Conservation (phyloP, 495 filamentous ascomycete species). For the Annulohypoxylon moriforme region DNA sequence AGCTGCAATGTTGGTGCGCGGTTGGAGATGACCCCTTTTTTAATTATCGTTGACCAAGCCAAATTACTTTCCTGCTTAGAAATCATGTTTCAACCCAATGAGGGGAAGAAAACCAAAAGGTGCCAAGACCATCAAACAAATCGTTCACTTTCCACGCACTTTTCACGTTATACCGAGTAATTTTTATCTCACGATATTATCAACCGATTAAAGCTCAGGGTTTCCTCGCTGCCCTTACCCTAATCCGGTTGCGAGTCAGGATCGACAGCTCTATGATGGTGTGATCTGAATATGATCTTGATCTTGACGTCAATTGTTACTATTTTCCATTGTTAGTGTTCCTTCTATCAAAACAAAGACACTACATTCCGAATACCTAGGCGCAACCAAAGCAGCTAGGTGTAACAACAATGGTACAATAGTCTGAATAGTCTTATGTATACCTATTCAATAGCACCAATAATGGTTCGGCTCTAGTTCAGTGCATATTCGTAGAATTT, state of each 20-base stretch:
- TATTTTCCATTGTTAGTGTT: neutral
- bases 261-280: conserved; percentile 39
- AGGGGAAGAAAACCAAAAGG: conserved; percentile 1
- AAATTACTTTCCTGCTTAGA: conserved; percentile 36
- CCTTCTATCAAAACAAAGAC: neutral
- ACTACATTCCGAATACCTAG: neutral
- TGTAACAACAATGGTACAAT: too few relatives aligned
- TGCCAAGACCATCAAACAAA: conserved; percentile 21
- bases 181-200: conserved; percentile 35
- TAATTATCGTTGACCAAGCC: conserved; percentile 23
- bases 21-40: conserved; percentile 6
- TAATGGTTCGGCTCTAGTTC: neutral
- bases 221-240: neutral
- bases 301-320: conserved; percentile 34
- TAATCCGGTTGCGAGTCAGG: conserved; percentile 31
- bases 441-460: conserved; percentile 2
- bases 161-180: neutral
- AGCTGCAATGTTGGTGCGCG: conserved; percentile 2
- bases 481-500: conserved; percentile 1
- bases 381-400: neutral
- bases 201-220: neutral
- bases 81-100: conserved; percentile 25
- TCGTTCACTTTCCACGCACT: neutral
- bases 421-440: too few relatives aligned
- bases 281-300: conserved; percentile 32